A percentile compares a stretch with the other conserved stretches of the same genome.
phyloP scores from a whole-genome alignment of 176 grass and related monocot species.

The Cenchrus fungigraminus region DNA sequence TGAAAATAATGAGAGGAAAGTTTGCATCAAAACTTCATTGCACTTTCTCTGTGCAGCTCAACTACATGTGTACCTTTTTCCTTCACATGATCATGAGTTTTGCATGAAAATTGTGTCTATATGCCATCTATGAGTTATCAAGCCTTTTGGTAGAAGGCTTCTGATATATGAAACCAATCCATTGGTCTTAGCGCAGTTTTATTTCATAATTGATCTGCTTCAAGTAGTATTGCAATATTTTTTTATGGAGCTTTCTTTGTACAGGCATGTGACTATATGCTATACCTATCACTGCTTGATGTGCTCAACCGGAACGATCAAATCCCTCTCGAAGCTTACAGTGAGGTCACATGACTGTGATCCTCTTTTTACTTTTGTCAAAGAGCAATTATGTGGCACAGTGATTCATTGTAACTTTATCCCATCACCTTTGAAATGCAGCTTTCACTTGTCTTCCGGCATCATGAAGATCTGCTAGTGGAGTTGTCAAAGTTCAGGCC shows the following conservation, averaged over 20 bases:
- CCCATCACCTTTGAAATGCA: constrained; percentile 31
- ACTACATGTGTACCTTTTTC: neutral
- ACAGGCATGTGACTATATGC: constrained; percentile 66
- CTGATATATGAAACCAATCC: neutral
- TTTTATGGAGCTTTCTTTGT: constrained; percentile 10
- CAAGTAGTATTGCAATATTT: constrained; percentile 13
- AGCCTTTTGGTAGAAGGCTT: neutral
- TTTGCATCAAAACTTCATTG: neutral
- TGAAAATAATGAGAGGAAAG: neutral
- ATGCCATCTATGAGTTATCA: neutral
- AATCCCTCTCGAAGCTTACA: constrained; percentile 64
- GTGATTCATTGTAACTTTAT: constrained; percentile 2
- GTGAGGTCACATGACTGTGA: constrained; percentile 45
- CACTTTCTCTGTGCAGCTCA: neutral
- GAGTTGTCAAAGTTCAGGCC: constrained; percentile 65
- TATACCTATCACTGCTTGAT: constrained; percentile 65
- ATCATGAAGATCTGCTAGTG: constrained; percentile 57
- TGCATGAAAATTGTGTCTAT: neutral
- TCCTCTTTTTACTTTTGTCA: neutral
- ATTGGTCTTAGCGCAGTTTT: neutral
- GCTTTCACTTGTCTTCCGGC: constrained; percentile 55
- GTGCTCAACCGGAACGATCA: constrained; percentile 57
- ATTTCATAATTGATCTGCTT: constrained; percentile 13
- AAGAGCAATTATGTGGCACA: neutral
- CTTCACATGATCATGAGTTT: neutral